Evolutionary conservation across 208 protist species (phyloP).

Genomic region (Polymyxa betae): DNA sequence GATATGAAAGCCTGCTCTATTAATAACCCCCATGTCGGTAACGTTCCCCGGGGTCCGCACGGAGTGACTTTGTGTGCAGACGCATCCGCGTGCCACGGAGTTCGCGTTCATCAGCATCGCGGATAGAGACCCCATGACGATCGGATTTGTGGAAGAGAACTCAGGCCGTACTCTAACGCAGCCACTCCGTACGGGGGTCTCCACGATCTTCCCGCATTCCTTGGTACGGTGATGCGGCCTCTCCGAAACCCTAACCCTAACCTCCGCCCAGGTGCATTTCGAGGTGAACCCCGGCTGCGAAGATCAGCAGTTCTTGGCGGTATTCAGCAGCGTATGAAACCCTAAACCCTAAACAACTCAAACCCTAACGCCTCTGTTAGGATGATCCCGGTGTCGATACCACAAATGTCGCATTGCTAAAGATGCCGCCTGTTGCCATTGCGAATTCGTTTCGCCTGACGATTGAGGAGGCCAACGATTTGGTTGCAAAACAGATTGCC

Average conservation of each 20-base stretch:
- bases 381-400: slow-evolving; percentile 40
- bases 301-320: slow-evolving; percentile 43
- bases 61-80: background rate
- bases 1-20: slow-evolving; percentile 25
- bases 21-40: slow-evolving; percentile 32
- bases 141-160: slow-evolving; percentile 42
- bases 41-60: background rate
- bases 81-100: slow-evolving; percentile 2
- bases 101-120: slow-evolving; percentile 45
- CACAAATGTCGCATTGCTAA: background rate
- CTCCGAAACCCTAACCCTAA: background rate
- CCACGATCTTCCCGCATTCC: background rate
- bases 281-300: slow-evolving; percentile 37
- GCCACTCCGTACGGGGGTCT: background rate
- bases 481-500: background rate
- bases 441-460: background rate
- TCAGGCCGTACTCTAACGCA: background rate
- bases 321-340: slow-evolving; percentile 32
- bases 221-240: background rate
- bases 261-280: background rate
- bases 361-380: background rate
- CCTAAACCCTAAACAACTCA: background rate
- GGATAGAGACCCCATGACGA: background rate
- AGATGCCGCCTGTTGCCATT: slow-evolving; percentile 7
- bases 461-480: background rate